These are phyloP conservation scores for Exobasidium rhododendri DNA, from an alignment of 1,284 basidiomycete species.

Conservation along the genomic window DNA sequence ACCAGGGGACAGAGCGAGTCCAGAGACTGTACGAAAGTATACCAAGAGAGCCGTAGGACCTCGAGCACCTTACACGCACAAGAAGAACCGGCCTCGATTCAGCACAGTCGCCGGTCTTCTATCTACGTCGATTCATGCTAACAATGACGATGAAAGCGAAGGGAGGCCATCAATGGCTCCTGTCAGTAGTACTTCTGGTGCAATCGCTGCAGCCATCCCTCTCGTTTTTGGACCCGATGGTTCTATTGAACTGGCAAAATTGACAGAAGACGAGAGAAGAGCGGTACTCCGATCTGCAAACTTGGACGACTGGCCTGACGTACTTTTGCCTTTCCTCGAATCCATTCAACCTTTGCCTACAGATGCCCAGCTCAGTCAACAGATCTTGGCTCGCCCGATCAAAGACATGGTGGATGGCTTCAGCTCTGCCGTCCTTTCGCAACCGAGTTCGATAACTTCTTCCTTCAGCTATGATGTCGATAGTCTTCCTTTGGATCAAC, in stretches of 20 bases:
- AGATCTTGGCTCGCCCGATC: not conserved
- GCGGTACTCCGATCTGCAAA: conserved; percentile 4
- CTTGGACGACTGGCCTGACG: conserved; percentile 5
- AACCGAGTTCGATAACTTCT: not conserved
- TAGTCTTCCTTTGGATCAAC: not conserved
- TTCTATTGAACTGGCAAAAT: conserved; percentile 6
- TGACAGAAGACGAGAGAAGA: conserved; percentile 7
- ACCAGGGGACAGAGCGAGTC: not conserved
- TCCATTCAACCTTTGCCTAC: conserved; percentile 7
- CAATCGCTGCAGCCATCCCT: not conserved
- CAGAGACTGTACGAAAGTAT: not conserved
- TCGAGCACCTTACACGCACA: not conserved
- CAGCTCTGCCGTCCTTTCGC: not conserved
- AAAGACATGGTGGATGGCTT: conserved; percentile 7
- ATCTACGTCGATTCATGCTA: not conserved
- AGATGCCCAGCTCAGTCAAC: not conserved
- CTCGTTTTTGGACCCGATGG: conserved; percentile 6
- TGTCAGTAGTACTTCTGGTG: conserved; percentile 5
- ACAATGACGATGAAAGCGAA: not conserved
- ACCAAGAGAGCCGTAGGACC: not conserved
- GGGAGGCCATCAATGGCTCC: not conserved
- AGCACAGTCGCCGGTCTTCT: not conserved
- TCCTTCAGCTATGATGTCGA: conserved; percentile 3
- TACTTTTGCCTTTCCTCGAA: conserved; percentile 6
- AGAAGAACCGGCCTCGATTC: not conserved